These are phyloP conservation scores for Xanthoconium stramineum DNA, from an alignment of 768 basidiomycete species.

Conservation along the genomic window DNA sequence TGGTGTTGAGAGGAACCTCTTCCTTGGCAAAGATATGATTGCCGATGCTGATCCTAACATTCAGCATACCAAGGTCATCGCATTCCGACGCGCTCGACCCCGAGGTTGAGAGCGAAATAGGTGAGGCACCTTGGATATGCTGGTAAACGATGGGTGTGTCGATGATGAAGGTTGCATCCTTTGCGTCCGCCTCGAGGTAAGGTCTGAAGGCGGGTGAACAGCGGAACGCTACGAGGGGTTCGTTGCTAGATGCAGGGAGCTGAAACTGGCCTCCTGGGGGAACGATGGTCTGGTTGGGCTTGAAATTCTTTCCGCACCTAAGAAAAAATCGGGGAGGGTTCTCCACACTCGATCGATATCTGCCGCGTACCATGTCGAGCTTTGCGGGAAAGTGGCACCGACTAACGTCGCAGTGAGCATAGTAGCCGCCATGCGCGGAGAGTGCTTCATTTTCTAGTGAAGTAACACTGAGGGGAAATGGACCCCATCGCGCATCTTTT, in stretches of 20 bases:
- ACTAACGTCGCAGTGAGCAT: conserved; percentile 12
- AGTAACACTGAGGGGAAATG: too few relatives aligned
- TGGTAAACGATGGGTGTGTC: conserved; percentile 38
- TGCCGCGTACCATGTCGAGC: conserved; percentile 23
- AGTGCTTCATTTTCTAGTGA: conserved; percentile 17
- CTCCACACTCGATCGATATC: too few relatives aligned
- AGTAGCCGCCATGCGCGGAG: not conserved
- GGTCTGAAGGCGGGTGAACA: conserved; percentile 47
- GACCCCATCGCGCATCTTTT: not conserved
- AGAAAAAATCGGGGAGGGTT: not conserved
- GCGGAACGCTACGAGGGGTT: conserved; percentile 43
- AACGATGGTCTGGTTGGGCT: conserved; percentile 37
- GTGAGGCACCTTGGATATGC: conserved; percentile 33
- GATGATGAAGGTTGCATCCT: conserved; percentile 29
- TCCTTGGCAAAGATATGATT: conserved; percentile 21
- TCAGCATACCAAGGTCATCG: conserved; percentile 8
- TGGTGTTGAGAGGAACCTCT: conserved; percentile 38
- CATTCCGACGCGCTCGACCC: not conserved
- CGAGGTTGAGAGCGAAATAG: conserved; percentile 24
- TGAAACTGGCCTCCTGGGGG: conserved; percentile 47
- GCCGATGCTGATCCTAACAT: conserved; percentile 33
- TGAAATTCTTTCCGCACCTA: conserved; percentile 54
- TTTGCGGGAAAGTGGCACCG: conserved; percentile 16
- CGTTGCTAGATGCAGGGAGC: conserved; percentile 30
- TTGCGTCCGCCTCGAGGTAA: conserved; percentile 42